These are phyloP conservation scores for Zygosaccharomyces kombuchaensis DNA, from an alignment of 805 yeast species.

Conservation along the genomic window DNA sequence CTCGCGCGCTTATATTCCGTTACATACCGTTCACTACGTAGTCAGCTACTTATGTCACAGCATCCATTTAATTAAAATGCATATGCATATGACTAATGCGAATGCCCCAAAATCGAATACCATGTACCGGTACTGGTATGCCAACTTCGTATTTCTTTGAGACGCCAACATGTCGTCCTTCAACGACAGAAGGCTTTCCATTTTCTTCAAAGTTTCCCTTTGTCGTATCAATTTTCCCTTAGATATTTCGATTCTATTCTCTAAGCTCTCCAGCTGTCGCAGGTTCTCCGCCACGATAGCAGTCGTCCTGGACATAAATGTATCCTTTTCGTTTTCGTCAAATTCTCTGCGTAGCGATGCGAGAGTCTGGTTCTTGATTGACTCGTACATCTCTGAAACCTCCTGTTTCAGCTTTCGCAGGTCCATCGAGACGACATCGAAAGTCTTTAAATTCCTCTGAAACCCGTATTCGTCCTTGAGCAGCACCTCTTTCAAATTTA, in stretches of 20 bases:
- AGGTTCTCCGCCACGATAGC: slow-evolving; percentile 16
- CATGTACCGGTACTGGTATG: slow-evolving; percentile 16
- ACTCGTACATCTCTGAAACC: slow-evolving; percentile 24
- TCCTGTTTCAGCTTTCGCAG: slow-evolving; percentile 30
- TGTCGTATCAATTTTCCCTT: slow-evolving; percentile 20
- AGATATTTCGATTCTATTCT: slow-evolving; percentile 26
- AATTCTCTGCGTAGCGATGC: slow-evolving; percentile 30
- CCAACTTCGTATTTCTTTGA: slow-evolving; percentile 16
- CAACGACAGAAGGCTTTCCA: slow-evolving; percentile 24
- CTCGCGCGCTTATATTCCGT: not conserved
- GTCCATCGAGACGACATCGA: slow-evolving; percentile 22
- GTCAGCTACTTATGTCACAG: not conserved
- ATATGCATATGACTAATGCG: slow-evolving; percentile 3
- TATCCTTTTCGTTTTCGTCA: slow-evolving; percentile 21
- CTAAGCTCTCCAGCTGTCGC: slow-evolving; percentile 28
- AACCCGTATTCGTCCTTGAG: slow-evolving; percentile 28
- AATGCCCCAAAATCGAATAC: slow-evolving; percentile 13
- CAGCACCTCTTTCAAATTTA: slow-evolving; percentile 20
- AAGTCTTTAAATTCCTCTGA: slow-evolving; percentile 28
- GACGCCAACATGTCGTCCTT: slow-evolving; percentile 18
- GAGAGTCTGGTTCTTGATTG: slow-evolving; percentile 30
- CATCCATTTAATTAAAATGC: slow-evolving; percentile 9
- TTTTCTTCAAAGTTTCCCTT: slow-evolving; percentile 26
- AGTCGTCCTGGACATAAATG: slow-evolving; percentile 24
- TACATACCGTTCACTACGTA: not conserved